Conservation (phyloP, 495 filamentous ascomycete genomes). For the Eremomyces bilateralis region DNA sequence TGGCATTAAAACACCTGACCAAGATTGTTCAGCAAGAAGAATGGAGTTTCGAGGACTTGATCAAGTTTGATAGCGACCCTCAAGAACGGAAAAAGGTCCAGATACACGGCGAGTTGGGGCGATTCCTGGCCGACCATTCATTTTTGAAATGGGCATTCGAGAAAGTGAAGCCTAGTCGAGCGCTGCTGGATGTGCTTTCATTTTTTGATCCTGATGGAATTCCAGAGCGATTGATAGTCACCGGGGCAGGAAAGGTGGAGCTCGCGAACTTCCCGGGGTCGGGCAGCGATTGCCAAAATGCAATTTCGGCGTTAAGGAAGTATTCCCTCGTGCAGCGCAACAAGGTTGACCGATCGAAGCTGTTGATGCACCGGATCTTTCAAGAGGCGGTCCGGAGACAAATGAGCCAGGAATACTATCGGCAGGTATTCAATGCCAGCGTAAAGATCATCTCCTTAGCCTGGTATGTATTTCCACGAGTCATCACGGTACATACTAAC, state of each 20-base stretch:
- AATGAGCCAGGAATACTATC: slow-evolving; percentile 9
- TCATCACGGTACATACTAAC: too few species aligned
- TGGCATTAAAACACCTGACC: neutral
- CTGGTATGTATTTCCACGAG: too few species aligned
- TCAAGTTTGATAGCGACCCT: slow-evolving; percentile 1
- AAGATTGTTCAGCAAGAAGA: neutral
- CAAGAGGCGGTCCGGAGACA: slow-evolving; percentile 13
- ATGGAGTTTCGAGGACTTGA: slow-evolving; percentile 1
- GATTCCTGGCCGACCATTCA: neutral
- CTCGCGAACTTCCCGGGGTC: too few species aligned
- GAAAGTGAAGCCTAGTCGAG: neutral
- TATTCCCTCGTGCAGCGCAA: slow-evolving; percentile 13
- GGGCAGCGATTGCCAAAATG: slow-evolving; percentile 4
- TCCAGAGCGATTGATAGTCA: slow-evolving; percentile 7
- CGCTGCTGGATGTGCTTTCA: slow-evolving; percentile 8
- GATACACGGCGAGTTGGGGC: too few species aligned
- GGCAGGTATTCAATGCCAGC: slow-evolving; percentile 7
- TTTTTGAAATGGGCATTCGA: slow-evolving; percentile 3
- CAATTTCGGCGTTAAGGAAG: slow-evolving; percentile 7
- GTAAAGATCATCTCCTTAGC: slow-evolving; percentile 13
- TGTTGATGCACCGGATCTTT: slow-evolving; percentile 17
- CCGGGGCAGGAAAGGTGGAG: slow-evolving; percentile 1
- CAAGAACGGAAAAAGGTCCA: slow-evolving; percentile 3
- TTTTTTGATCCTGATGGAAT: slow-evolving; percentile 12
- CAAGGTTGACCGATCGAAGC: slow-evolving; percentile 5